phyloP scores from a whole-genome alignment of 495 filamentous ascomycete species.

The Lophium mytilinum region DNA sequence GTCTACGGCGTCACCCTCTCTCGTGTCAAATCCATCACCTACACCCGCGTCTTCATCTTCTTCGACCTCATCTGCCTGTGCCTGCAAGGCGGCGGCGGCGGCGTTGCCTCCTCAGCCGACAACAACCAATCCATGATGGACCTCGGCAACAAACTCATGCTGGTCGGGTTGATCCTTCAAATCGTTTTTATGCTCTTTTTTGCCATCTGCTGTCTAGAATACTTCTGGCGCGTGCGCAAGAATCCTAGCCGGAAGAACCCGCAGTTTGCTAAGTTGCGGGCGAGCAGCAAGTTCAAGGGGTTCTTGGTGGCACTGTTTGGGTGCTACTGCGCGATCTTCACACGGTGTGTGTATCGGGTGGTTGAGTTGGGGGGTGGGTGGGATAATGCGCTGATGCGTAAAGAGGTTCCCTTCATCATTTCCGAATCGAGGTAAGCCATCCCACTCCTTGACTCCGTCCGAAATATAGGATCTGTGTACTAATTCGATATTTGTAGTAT shows the following conservation, averaged over 20 bases:
- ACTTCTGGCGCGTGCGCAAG: not conserved
- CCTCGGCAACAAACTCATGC: slow-evolving; percentile 21
- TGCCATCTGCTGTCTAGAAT: slow-evolving; percentile 17
- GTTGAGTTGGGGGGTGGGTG: slow-evolving; percentile 21
- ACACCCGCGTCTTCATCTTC: slow-evolving; percentile 43
- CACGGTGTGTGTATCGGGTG: slow-evolving; percentile 22
- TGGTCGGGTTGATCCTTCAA: slow-evolving; percentile 29
- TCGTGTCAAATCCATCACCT: slow-evolving; percentile 43
- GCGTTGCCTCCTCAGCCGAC: slow-evolving; percentile 20
- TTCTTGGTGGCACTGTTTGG: not conserved
- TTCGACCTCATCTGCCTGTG: slow-evolving; percentile 42
- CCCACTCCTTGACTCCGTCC: not conserved
- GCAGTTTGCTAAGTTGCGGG: not conserved
- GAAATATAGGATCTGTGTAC: not conserved
- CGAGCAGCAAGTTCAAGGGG: not conserved
- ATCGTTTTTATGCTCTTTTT: slow-evolving; percentile 26
- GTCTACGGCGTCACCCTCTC: slow-evolving; percentile 39
- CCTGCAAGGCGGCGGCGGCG: slow-evolving; percentile 45
- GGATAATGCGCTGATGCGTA: not conserved
- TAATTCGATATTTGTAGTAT: not conserved
- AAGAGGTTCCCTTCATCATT: not conserved
- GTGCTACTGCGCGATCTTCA: slow-evolving; percentile 10
- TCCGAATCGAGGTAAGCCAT: not conserved
- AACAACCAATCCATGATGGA: slow-evolving; percentile 5
- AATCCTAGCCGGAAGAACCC: not conserved